Percentiles rank a stretch among this genome's conserved stretches.
Conservation (phyloP, 345 rosid species). For the Aquilaria yunnanensis region DNA sequence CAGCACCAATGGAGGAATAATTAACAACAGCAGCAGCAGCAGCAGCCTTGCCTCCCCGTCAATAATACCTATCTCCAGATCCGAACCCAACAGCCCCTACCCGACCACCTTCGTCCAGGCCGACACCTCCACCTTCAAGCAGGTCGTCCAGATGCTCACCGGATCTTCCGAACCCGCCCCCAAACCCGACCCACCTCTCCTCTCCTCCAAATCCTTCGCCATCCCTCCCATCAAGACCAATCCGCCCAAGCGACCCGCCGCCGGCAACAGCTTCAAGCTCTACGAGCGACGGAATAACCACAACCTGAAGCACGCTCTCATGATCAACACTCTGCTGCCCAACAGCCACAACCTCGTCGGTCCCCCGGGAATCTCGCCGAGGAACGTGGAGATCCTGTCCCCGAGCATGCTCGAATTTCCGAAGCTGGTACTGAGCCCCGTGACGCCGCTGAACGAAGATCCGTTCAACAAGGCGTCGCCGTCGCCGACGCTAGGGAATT, state of each 20-base stretch:
- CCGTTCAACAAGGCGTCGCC: conserved; percentile 62
- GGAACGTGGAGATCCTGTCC: conserved; percentile 71
- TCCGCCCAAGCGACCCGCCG: conserved; percentile 38
- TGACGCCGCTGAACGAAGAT: conserved; percentile 70
- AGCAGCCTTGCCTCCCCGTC: conserved; percentile 35
- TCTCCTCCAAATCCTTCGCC: conserved; percentile 34
- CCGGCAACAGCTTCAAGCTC: conserved; percentile 52
- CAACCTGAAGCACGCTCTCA: conserved; percentile 73
- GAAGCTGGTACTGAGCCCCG: conserved; percentile 83
- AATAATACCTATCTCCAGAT: conserved; percentile 56
- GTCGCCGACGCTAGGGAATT: conserved; percentile 28
- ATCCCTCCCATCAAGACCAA: conserved; percentile 69
- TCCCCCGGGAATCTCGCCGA: conserved; percentile 46
- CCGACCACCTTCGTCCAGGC: conserved; percentile 97
- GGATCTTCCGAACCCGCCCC: conserved; percentile 63
- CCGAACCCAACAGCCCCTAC: conserved; percentile 87
- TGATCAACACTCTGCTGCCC: conserved; percentile 78
- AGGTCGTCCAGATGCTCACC: conserved; percentile 93
- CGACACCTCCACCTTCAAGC: conserved; percentile 80
- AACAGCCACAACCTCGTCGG: conserved; percentile 14
- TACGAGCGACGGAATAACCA: conserved; percentile 74
- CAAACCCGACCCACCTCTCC: conserved; percentile 21
- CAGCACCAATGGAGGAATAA: conserved; percentile 10
- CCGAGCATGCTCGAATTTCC: conserved; percentile 96
- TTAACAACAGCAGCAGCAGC: conserved; percentile 20